These are phyloP conservation scores for Danielia reshetovae DNA, from an alignment of 805 yeast species.

Conservation along the genomic window DNA sequence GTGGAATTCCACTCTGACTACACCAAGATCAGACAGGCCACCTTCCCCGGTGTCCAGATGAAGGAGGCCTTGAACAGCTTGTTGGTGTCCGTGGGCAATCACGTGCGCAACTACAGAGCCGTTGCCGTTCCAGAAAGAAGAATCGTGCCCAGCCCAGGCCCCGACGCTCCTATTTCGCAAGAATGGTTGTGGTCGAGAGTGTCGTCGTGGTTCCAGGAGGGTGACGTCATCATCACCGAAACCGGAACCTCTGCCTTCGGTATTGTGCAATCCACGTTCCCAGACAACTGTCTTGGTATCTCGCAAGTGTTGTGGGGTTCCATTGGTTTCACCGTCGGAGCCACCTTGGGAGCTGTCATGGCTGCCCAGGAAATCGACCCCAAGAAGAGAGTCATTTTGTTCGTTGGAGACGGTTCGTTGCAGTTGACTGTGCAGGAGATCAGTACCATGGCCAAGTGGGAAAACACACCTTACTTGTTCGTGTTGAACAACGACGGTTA, in stretches of 20 bases:
- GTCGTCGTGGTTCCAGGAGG: constrained; percentile 23
- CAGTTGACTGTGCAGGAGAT: constrained; percentile 41
- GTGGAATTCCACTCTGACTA: constrained; percentile 77
- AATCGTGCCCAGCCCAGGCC: constrained; percentile 42
- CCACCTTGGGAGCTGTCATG: constrained; percentile 27
- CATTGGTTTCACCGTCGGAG: constrained; percentile 26
- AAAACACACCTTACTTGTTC: constrained; percentile 32
- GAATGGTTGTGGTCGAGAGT: constrained; percentile 24
- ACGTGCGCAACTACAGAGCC: constrained; percentile 43
- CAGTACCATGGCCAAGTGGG: constrained; percentile 34
- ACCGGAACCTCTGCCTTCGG: constrained; percentile 28
- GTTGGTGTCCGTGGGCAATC: constrained; percentile 33
- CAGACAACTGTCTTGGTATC: constrained; percentile 21
- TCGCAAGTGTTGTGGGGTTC: constrained; percentile 28
- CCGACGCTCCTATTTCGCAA: constrained; percentile 20
- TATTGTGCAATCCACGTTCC: constrained; percentile 23
- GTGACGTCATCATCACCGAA: constrained; percentile 26
- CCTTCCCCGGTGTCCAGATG: constrained; percentile 72
- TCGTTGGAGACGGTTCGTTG: constrained; percentile 42
- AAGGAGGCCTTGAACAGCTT: constrained; percentile 37
- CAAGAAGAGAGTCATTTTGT: constrained; percentile 32
- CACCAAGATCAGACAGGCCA: constrained; percentile 65
- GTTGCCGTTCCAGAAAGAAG: constrained; percentile 53
- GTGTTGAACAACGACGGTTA: constrained; percentile 40
- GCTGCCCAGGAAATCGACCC: constrained; percentile 25